A percentile compares a stretch with the other conserved stretches of the same genome.
phyloP scores from a whole-genome alignment of 176 grass and related monocot species.

The maize (Zea mays) region Zm-B73-REFERENCE-NAM-5.0 NC_050104.1:143371001-143371500 shows the following conservation, averaged over 20 bases:
- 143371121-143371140: neutral
- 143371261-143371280: no score
- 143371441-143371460: no score
- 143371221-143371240: no score
- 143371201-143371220: neutral
- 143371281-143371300: conserved; percentile 77
- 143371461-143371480: no score
- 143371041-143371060: no score
- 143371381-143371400: conserved; percentile 14
- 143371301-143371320: conserved; percentile 84
- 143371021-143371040: no score
- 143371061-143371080: no score
- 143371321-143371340: conserved; percentile 92
- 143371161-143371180: neutral
- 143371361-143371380: conserved; percentile 27
- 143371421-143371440: conserved; percentile 25
- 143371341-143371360: conserved; percentile 60
- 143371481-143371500: no score
- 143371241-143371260: no score
- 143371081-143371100: no score
- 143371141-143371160: conserved; percentile 11
- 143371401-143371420: conserved; percentile 16
- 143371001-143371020: no score
- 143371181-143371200: conserved; percentile 18
- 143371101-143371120: no score